Evolutionary conservation across 78 protist genomes (phyloP).

Genomic region (Parvularia atlantis): DNA sequence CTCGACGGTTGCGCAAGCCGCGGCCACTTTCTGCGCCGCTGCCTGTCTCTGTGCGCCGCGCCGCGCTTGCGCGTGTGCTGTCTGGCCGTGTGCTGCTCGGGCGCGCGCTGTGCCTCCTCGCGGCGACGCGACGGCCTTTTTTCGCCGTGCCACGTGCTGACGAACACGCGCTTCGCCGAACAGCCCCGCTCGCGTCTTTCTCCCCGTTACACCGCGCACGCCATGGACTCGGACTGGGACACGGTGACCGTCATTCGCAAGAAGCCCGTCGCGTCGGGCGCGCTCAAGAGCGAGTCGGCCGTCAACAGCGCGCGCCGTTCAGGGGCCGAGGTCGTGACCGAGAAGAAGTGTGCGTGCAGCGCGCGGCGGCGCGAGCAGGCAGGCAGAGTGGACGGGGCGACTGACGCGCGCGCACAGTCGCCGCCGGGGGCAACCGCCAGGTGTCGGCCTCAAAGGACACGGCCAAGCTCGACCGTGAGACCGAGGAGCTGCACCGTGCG

Average conservation of each 20-base stretch:
- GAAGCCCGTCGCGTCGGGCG: constrained; percentile 9
- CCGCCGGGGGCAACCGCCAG: constrained; percentile 13
- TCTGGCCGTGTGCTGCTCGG: too few species aligned
- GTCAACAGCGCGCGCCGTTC: constrained; percentile 11
- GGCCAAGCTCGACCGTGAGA: constrained; percentile 19
- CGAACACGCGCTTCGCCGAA: too few species aligned
- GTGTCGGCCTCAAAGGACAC: not conserved
- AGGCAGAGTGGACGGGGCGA: not conserved
- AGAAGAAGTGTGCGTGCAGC: constrained; percentile 10
- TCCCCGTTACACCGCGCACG: too few species aligned
- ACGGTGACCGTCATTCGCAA: not conserved
- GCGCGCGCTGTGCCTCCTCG: too few species aligned
- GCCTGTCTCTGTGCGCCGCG: too few species aligned
- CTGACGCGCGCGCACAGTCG: not conserved
- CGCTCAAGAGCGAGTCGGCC: not conserved
- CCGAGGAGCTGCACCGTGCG: constrained; percentile 22
- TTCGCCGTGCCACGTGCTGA: too few species aligned
- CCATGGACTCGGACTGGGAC: too few species aligned
- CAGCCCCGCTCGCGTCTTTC: too few species aligned
- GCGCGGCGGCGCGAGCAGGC: not conserved
- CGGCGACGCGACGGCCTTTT: too few species aligned
- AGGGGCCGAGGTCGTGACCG: constrained; percentile 20
- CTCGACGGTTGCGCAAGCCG: too few species aligned
- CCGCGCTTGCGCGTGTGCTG: too few species aligned
- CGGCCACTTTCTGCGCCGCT: too few species aligned